Conservation (phyloP, 2,329 filamentous ascomycete genomes). For the Cytospora leucostoma region DNA sequence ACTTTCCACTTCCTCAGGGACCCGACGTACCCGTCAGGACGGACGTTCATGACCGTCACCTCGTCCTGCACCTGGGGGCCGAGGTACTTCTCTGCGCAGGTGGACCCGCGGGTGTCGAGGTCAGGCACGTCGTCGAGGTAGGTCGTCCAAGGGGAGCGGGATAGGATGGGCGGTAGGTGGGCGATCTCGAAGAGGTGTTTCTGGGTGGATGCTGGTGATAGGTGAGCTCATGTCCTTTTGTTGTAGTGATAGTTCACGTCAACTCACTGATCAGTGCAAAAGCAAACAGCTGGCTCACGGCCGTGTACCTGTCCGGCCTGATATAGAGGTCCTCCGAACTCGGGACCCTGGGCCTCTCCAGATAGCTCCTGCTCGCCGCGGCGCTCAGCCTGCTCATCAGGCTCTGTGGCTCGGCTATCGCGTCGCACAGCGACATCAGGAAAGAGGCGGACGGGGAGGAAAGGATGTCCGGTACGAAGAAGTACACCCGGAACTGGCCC, state of each 20-base stretch:
- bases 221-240: neutral
- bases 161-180: slow-evolving; percentile 62
- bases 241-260: neutral
- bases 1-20: slow-evolving; percentile 57
- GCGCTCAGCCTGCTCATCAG: slow-evolving; percentile 62
- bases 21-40: slow-evolving; percentile 75
- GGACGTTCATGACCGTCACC: slow-evolving; percentile 66
- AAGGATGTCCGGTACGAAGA: slow-evolving; percentile 39
- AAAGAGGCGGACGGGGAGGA: slow-evolving; percentile 24
- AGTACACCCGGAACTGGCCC: slow-evolving; percentile 55
- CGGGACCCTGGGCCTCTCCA: slow-evolving; percentile 55
- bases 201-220: slow-evolving; percentile 53
- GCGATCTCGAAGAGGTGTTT: slow-evolving; percentile 66
- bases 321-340: slow-evolving; percentile 66
- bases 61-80: slow-evolving; percentile 55
- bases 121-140: slow-evolving; percentile 68
- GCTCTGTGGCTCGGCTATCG: slow-evolving; percentile 52
- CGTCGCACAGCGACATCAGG: slow-evolving; percentile 42
- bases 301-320: slow-evolving; percentile 67
- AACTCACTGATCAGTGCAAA: slow-evolving; percentile 67
- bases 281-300: slow-evolving; percentile 69
- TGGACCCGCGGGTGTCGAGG: slow-evolving; percentile 51
- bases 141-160: slow-evolving; percentile 69
- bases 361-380: slow-evolving; percentile 63
- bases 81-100: slow-evolving; percentile 70